Evolutionary conservation across 805 yeast genomes (phyloP), one percentile per base, ranked within the genome.

Genomic region (Tanozyma kutaoensis): DNA sequence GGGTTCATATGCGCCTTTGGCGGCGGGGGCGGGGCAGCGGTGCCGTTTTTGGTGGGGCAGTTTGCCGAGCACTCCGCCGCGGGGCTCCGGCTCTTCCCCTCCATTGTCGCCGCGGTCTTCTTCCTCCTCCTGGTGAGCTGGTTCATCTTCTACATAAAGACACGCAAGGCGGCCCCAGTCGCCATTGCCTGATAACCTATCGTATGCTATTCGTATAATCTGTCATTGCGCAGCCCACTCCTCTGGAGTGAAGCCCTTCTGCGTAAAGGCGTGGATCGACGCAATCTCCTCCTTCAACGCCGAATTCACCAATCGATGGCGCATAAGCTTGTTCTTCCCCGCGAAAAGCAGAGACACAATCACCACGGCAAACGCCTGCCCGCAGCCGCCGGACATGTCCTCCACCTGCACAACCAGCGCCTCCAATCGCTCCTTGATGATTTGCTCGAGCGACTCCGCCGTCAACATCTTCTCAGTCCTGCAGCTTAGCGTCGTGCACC

Each of bases 361-460:
- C 5, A 81, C 68, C 19, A 85, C 95, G 21, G 93, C 95, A 52
- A 86, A 88, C 3, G 97, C 95, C 50, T 88, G 95, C 4, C 99
- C 99, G 54, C 99, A 91, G 1, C 99, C 99, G 11, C 93, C 93
- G 24, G 75, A 60, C 38, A 62, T 55, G 38, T 81, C 93, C 33
- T 69, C 76, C 5, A 81, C 85, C 40, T 75, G 77, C 8, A 75
- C 82, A 33, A 76, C 69, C 0, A 30, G 24, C 19, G 91, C 84
- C 14, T 57, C 55, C n/a, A 80, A 63, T 23, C 77, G 50, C 12
- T 65, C 65, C 24, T 60, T 55, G 27, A 79, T 74, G 15, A 63
- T 52, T 10, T 50, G 39, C 27, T 69, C 65, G 28, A 78, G 52
- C 10, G 50, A 34, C 3, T 57, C 63, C 1, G 55, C 43, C 11